Percentiles rank a stretch among this genome's conserved stretches.
Evolutionary conservation across 345 rosid species (phyloP).

Genomic region (Excoecaria cochinchinensis): DNA sequence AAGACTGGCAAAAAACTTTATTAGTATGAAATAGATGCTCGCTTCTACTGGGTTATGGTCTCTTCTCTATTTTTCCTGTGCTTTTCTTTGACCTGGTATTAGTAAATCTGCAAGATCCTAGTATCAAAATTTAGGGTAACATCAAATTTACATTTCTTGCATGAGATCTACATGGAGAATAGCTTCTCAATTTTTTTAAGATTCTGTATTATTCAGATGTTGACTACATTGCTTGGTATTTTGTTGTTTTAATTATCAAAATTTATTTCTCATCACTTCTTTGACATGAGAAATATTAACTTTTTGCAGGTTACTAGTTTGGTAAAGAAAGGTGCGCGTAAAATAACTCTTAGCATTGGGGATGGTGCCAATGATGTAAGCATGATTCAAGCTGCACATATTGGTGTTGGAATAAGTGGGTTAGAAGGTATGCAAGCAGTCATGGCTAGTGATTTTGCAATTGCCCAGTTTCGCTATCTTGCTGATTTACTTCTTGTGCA

Average conservation of each 20-base stretch:
- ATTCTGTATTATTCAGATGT: not conserved
- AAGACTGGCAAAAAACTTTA: not conserved
- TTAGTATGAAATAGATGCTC: not conserved
- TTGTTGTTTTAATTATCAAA: not conserved
- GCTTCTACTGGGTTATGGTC: not conserved
- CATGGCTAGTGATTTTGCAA: constrained; percentile 99
- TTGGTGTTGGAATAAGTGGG: constrained; percentile 98
- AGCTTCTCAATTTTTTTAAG: not conserved
- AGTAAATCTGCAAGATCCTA: not conserved
- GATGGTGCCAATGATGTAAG: constrained; percentile 99
- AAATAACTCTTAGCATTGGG: constrained; percentile 97
- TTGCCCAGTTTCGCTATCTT: constrained; percentile 95
- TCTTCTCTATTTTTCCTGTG: not conserved
- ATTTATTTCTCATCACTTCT: too few relatives aligned
- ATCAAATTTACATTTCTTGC: too few relatives aligned
- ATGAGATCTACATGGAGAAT: too few relatives aligned
- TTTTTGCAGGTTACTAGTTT: constrained; percentile 81
- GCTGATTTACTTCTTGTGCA: constrained; percentile 96
- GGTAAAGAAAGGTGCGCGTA: constrained; percentile 92
- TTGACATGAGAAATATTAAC: too few relatives aligned
- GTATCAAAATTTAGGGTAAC: too few relatives aligned
- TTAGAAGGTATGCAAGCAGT: constrained; percentile 99
- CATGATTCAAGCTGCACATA: constrained; percentile 99
- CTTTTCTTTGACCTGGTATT: not conserved
- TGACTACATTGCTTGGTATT: constrained; percentile 1